Evolutionary conservation across 345 rosid genomes (phyloP).

Genomic region (Gossypium bickii): DNA sequence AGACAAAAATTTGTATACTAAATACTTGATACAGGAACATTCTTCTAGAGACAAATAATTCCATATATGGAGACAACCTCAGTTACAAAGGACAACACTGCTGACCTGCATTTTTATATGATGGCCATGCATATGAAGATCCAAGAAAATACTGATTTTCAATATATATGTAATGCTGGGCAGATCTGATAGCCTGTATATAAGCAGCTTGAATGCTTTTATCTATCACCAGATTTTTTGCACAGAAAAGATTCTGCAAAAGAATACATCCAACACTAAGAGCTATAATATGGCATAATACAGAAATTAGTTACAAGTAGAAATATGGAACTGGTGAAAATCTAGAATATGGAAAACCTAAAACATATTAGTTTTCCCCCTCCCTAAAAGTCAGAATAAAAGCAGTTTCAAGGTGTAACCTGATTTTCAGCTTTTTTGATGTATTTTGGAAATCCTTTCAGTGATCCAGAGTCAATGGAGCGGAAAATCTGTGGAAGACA

Average conservation of each 20-base stretch:
- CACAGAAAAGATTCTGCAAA: slow-evolving; percentile 68
- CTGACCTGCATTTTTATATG: slow-evolving; percentile 78
- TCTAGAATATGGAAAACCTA: neutral
- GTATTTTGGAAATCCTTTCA: slow-evolving; percentile 61
- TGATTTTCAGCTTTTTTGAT: slow-evolving; percentile 27
- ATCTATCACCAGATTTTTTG: slow-evolving; percentile 74
- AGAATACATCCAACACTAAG: neutral
- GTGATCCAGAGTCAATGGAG: slow-evolving; percentile 62
- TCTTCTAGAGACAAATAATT: slow-evolving; percentile 3
- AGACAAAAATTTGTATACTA: neutral
- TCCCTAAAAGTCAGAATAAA: neutral
- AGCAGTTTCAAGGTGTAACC: slow-evolving; percentile 32
- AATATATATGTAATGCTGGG: slow-evolving; percentile 89
- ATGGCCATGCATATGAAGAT: slow-evolving; percentile 97
- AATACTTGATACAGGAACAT: neutral
- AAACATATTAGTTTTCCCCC: neutral
- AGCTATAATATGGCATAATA: neutral
- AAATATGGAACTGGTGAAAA: neutral
- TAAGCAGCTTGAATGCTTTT: slow-evolving; percentile 96
- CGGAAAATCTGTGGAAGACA: slow-evolving; percentile 50
- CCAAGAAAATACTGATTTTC: slow-evolving; percentile 99
- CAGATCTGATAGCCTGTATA: slow-evolving; percentile 96
- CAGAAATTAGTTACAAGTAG: neutral
- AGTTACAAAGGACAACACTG: neutral
- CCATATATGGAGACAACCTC: neutral